Conservation (phyloP, 1,284 basidiomycete species). For the Phaffia rhodozyma region DNA sequence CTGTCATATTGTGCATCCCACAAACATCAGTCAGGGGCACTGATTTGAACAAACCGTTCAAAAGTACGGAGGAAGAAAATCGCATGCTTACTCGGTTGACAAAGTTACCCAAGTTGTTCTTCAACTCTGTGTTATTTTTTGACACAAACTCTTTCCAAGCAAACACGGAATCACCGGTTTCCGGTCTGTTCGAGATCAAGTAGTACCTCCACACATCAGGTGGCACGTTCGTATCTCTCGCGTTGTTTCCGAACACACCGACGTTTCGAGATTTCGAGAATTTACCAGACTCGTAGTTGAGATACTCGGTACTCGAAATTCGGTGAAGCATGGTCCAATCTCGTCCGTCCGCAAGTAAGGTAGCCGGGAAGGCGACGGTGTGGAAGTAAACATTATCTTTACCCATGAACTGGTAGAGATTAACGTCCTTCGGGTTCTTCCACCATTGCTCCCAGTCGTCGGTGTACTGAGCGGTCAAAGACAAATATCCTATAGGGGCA, state of each 20-base stretch:
- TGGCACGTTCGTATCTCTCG: conserved; percentile 83
- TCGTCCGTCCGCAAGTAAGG: conserved; percentile 78
- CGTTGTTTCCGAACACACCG: conserved; percentile 93
- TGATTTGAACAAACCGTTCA: not conserved
- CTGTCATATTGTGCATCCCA: conserved; percentile 19
- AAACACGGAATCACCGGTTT: conserved; percentile 90
- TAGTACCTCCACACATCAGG: conserved; percentile 97
- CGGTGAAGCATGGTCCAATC: conserved; percentile 92
- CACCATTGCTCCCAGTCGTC: conserved; percentile 95
- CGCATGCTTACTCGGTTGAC: conserved; percentile 60
- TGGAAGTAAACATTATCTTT: conserved; percentile 99
- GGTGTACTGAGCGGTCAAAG: conserved; percentile 93
- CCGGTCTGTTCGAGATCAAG: conserved; percentile 81
- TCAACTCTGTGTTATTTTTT: conserved; percentile 83
- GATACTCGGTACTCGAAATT: conserved; percentile 90
- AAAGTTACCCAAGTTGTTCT: conserved; percentile 98
- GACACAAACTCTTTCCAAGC: conserved; percentile 93
- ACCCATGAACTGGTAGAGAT: conserved; percentile 98
- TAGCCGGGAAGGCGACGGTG: conserved; percentile 87
- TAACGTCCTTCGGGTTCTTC: conserved; percentile 84
- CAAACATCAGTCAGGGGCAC: too few species aligned
- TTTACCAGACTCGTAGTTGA: conserved; percentile 98
- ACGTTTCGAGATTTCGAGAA: conserved; percentile 97
- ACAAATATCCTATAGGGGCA: conserved; percentile 92
- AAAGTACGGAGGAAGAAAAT: not conserved